Conservation (phyloP, 2,329 filamentous ascomycete genomes). For the Pyrenochaeta sp. region DNA sequence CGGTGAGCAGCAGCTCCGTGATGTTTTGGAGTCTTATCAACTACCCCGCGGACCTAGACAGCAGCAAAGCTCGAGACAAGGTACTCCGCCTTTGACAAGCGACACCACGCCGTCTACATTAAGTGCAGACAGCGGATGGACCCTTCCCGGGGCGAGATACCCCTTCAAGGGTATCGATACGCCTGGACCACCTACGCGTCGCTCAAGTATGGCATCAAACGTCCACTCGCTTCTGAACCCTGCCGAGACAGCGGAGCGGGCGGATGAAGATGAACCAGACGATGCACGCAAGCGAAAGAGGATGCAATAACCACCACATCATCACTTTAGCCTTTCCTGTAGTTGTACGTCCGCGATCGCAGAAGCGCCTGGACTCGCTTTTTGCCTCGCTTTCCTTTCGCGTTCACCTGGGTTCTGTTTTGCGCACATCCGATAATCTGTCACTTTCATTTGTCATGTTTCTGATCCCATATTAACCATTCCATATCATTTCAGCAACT, state of each 20-base stretch:
- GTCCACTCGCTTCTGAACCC: conserved; percentile 73
- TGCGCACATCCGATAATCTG: too few relatives aligned
- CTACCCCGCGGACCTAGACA: conserved; percentile 62
- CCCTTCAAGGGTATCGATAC: conserved; percentile 59
- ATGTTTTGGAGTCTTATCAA: conserved; percentile 75
- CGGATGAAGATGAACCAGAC: conserved; percentile 67
- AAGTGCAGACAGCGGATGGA: conserved; percentile 64
- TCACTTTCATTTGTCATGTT: too few relatives aligned
- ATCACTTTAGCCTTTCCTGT: conserved; percentile 19
- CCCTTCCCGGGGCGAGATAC: conserved; percentile 59
- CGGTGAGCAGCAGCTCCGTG: conserved; percentile 73
- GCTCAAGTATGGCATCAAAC: conserved; percentile 76
- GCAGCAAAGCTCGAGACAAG: conserved; percentile 59
- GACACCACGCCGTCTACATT: conserved; percentile 59
- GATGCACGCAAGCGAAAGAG: conserved; percentile 69
- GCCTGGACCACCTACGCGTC: conserved; percentile 67
- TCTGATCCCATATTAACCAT: too few relatives aligned
- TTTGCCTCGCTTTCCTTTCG: neutral
- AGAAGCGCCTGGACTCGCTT: neutral
- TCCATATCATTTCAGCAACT: too few relatives aligned
- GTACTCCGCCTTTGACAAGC: conserved; percentile 60
- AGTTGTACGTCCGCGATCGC: conserved; percentile 9
- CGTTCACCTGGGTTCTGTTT: too few relatives aligned
- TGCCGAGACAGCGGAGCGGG: conserved; percentile 70
- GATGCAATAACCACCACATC: conserved; percentile 31